Conservation (phyloP, 768 basidiomycete species). For the Phylloporus arenicola region DNA sequence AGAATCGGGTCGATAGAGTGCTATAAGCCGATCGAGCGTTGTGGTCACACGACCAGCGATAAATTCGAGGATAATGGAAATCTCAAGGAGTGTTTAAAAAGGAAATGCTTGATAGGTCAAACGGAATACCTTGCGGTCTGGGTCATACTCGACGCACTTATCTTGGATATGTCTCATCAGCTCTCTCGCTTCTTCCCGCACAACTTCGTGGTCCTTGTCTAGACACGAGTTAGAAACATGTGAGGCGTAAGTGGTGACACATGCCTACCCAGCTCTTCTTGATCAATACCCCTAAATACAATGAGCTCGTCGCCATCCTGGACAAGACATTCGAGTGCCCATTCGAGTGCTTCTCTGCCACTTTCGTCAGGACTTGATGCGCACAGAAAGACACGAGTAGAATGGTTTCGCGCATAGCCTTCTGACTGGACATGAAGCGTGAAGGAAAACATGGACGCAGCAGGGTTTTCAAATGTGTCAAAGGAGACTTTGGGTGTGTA, state of each 20-base stretch:
- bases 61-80: conserved; percentile 90
- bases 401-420: conserved; percentile 67
- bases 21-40: conserved; percentile 87
- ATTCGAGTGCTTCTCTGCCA: conserved; percentile 83
- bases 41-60: conserved; percentile 88
- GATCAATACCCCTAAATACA: conserved; percentile 84
- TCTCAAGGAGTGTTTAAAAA: conserved; percentile 33
- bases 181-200: conserved; percentile 81
- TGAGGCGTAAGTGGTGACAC: not conserved
- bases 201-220: conserved; percentile 72
- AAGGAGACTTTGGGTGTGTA: conserved; percentile 59
- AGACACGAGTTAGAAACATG: not conserved
- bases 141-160: conserved; percentile 72
- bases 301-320: conserved; percentile 92
- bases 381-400: conserved; percentile 85
- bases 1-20: conserved; percentile 86
- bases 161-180: conserved; percentile 77
- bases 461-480: conserved; percentile 81
- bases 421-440: conserved; percentile 81
- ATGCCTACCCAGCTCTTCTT: conserved; percentile 70
- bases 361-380: conserved; percentile 87
- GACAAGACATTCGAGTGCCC: conserved; percentile 80
- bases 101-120: not conserved
- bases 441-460: conserved; percentile 81
- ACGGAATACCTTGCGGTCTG: conserved; percentile 60